phyloP scores from a whole-genome alignment of 345 rosid species.

The Lagerstroemia speciosa region DNA sequence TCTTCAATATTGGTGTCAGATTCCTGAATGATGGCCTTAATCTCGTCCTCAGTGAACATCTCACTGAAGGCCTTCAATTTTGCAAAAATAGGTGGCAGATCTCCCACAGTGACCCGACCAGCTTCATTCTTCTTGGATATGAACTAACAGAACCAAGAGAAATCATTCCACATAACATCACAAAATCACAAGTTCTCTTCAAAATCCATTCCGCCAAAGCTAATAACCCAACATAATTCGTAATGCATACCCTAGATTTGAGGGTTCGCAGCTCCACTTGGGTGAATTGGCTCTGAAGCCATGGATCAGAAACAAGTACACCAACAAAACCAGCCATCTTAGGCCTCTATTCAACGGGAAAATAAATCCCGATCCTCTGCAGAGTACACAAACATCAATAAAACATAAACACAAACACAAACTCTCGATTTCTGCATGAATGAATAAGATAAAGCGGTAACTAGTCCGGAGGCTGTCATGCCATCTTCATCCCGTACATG shows the following conservation, averaged over 20 bases:
- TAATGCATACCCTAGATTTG: conserved; percentile 60
- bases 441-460: neutral
- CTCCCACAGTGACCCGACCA: conserved; percentile 47
- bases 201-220: neutral
- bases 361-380: conserved; percentile 3
- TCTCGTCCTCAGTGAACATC: conserved; percentile 51
- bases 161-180: conserved; percentile 8
- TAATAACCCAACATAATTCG: neutral
- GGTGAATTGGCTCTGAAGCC: conserved; percentile 98
- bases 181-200: conserved; percentile 1
- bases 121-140: conserved; percentile 49
- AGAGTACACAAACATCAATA: neutral
- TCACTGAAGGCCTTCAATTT: conserved; percentile 66
- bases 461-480: neutral
- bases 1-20: conserved; percentile 32
- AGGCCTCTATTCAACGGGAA: conserved; percentile 9
- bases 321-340: conserved; percentile 87
- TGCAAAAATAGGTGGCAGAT: conserved; percentile 59
- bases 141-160: conserved; percentile 32
- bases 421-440: neutral
- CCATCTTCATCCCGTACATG: neutral
- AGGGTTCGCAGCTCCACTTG: conserved; percentile 97
- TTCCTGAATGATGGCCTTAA: conserved; percentile 53
- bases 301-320: conserved; percentile 86
- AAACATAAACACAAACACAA: neutral